Evolutionary conservation across 2,329 filamentous ascomycete species (phyloP), one percentile per base, ranked within the genome.

Genomic region (Beauveria brongniartii): DNA sequence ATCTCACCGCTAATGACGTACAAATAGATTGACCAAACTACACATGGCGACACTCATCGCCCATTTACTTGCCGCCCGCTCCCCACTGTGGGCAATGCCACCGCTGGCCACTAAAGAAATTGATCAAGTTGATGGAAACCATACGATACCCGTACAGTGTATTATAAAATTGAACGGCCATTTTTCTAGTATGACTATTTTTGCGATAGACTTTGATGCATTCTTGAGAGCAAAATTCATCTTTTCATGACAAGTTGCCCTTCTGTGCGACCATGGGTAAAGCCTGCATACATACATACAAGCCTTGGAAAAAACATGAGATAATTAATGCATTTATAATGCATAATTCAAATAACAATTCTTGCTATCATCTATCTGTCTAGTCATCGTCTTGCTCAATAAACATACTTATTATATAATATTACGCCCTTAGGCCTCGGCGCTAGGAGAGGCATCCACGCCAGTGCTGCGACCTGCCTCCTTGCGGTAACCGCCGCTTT

Each of bases 401-500:
- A 14, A 37, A 16, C 34, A 37, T 37, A 37, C 18, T 34, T 8
- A 34, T 18, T 34, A 30, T 34, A 30, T 30, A 34, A 7, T 34
- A n/a, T 18, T 43, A 26, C 4, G 16, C 18, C 18, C 10, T 18
- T 43, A 55, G 1, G 50, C 50, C 8, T 48, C 53, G 8, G 40
- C 5, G 22, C 12, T 20, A n/a, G 54, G 30, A 3, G 60, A 57
- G 14, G n/a, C 40, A 30, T 56, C 60, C 4, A 54, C 54, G 9
- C 24, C 54, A 28, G 54, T 57, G 41, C 60, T 56, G 40, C 24
- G 53, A 3, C 40, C 40, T 1, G 8, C 20, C 2, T 58, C 60
- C 41, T 61, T 61, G 47, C 41, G 40, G 40, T 57, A 28, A 37
- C 28, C 28, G 30, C 8, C 12, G 40, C 54, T 43, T 10, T 73